Evolutionary conservation across 345 rosid species (phyloP).

Genomic region (Isatis tinctoria): DNA sequence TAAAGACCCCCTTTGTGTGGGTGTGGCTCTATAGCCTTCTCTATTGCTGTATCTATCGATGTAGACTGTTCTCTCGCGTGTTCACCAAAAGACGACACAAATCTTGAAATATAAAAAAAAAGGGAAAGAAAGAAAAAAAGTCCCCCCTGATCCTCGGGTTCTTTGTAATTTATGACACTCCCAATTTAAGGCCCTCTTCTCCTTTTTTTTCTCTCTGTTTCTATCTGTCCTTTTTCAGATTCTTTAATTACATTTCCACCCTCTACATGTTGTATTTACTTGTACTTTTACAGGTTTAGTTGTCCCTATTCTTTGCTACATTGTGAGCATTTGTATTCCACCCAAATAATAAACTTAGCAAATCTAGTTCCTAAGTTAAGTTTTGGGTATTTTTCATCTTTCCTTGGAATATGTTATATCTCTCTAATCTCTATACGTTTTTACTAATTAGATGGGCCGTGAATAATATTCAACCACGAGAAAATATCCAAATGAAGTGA

Average conservation of each 20-base stretch:
- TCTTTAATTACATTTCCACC: slow-evolving; percentile 6
- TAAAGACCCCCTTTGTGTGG: not conserved
- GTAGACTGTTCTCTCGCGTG: slow-evolving; percentile 30
- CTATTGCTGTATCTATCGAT: slow-evolving; percentile 9
- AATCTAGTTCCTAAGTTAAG: not conserved
- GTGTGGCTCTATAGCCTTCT: not conserved
- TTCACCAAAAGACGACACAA: not conserved
- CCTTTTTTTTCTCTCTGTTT: not conserved
- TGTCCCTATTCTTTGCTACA: slow-evolving; percentile 11
- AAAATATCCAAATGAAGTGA: not conserved
- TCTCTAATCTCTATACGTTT: not conserved
- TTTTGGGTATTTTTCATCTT: not conserved
- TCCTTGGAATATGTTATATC: not conserved
- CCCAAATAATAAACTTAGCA: not conserved
- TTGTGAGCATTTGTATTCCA: not conserved
- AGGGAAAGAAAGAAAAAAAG: not conserved
- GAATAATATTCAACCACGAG: too few species aligned
- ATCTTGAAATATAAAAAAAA: not conserved
- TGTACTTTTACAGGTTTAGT: not conserved
- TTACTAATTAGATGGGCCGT: not conserved
- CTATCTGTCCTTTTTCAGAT: slow-evolving; percentile 15
- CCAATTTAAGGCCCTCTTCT: slow-evolving; percentile 23
- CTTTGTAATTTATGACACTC: slow-evolving; percentile 33
- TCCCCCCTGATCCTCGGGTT: slow-evolving; percentile 40
- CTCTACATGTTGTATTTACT: slow-evolving; percentile 12